Conservation (phyloP, 768 basidiomycete species). For the Trametes punicea region DNA sequence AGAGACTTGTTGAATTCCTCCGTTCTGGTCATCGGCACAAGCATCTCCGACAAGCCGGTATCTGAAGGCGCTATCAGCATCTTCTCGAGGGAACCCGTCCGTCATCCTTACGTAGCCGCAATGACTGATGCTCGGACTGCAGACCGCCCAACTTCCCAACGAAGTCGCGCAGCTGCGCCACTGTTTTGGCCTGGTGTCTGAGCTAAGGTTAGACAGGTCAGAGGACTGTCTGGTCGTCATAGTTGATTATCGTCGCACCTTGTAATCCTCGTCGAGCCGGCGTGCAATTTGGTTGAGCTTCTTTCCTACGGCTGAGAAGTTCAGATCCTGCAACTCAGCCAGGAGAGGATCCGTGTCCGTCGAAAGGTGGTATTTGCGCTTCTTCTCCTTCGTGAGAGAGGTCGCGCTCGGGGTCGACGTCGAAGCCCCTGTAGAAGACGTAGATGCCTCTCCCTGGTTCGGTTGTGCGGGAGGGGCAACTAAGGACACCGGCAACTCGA, state of each 20-base stretch:
- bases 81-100: conserved; percentile 1
- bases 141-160: conserved; percentile 93
- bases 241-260: conserved; percentile 42
- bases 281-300: conserved; percentile 78
- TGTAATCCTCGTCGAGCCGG: conserved; percentile 89
- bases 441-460: conserved; percentile 27
- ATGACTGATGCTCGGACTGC: conserved; percentile 86
- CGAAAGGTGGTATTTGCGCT: conserved; percentile 87
- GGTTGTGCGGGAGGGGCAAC: conserved; percentile 50
- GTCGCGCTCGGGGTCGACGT: conserved; percentile 41
- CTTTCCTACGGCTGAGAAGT: conserved; percentile 87
- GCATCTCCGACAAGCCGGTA: conserved; percentile 89
- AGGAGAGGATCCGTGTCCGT: conserved; percentile 76
- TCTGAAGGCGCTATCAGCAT: conserved; percentile 48
- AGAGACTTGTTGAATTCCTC: conserved; percentile 89
- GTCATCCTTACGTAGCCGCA: conserved; percentile 76
- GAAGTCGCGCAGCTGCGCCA: conserved; percentile 89
- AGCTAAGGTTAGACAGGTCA: conserved; percentile 44
- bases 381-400: conserved; percentile 69
- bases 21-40: conserved; percentile 79
- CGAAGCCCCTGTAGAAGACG: conserved; percentile 30
- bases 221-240: neutral
- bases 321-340: conserved; percentile 81
- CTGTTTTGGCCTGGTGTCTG: conserved; percentile 83
- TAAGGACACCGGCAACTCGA: conserved; percentile 74